These are phyloP conservation scores for Boletus tomentosulus DNA, from an alignment of 768 basidiomycete genomes.

Conservation along the genomic window DNA sequence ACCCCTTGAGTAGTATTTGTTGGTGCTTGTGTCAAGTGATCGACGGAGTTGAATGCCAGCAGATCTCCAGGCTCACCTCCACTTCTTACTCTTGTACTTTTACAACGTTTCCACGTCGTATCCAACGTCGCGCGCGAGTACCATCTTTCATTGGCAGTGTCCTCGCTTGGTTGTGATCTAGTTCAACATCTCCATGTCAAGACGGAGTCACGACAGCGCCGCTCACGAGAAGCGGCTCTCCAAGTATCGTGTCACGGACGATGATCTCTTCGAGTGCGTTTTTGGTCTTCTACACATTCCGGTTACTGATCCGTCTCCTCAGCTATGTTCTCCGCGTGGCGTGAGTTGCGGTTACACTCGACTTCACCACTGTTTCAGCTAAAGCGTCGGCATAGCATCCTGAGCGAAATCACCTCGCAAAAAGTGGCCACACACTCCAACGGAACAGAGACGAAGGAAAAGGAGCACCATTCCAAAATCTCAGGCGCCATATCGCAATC, in stretches of 20 bases:
- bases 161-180: constrained; percentile 4
- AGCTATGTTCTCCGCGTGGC: constrained; percentile 83
- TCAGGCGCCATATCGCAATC: constrained; percentile 57
- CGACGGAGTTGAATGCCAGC: not conserved
- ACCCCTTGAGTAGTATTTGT: constrained; percentile 17
- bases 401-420: constrained; percentile 67
- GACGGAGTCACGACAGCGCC: constrained; percentile 69
- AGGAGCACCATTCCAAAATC: constrained; percentile 66
- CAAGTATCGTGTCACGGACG: constrained; percentile 75
- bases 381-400: constrained; percentile 43
- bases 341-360: constrained; percentile 43
- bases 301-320: constrained; percentile 11
- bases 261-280: constrained; percentile 80
- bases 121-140: not conserved
- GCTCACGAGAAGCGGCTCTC: constrained; percentile 70
- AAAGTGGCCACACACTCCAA: constrained; percentile 38
- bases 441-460: constrained; percentile 44
- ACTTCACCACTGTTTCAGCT: constrained; percentile 4
- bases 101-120: not conserved
- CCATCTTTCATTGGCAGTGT: constrained; percentile 1
- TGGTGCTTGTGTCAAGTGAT: constrained; percentile 16
- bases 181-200: constrained; percentile 46
- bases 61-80: not conserved
- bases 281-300: not conserved
- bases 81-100: not conserved